Base-by-base conservation (phyloP, 169 alveolate genomes). In the Cryptosporidium bovis region DNA sequence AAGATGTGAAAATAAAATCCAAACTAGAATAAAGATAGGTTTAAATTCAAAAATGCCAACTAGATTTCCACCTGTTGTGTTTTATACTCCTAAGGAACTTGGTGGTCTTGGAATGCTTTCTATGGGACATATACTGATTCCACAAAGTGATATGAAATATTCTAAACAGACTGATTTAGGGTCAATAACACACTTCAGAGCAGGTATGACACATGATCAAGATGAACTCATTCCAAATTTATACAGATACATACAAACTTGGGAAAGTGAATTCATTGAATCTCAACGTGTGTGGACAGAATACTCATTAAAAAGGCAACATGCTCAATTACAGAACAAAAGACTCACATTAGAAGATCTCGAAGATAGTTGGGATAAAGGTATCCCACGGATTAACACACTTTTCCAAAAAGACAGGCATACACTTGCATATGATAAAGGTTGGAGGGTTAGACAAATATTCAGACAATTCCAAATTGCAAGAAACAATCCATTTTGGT, bases 171-270 rank as follows among this genome's bases (percentile, higher is more conserved):
- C 99, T 1, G 99, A 98, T 66, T 92, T 97, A 44, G 99, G 99
- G 16, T 16, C 64, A 29, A 98, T 99, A 58, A 97, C 99, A 8
- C 99, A 99, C 93, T 99, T 97, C 95, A 95, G 99, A 68, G 97
- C 99, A n/a, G 99, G 99, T n/a, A 97, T 99, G 99, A 94, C 98
- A 24, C 99, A 99, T 91, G 99, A 98, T 85, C 99, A 98, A 90
- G 99, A 98, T 82, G 99, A 99, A 91, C 96, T 97, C 46, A 99
- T 99, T 33, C 99, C 99, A 16, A 98, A 98, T 91, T 92, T 99
- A 64, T 98, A 99, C 91, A 95, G 99, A 71, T 96, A 96, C 91
- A 95, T 91, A 29, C 98, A 98, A 94, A 95, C 99, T 20, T 99
- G 99, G 99, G 99, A 99, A 90, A 94, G 98, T 66, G 99, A 99